Conservation (phyloP, 163 green algal genomes). For the Chlamydomonas reinhardtii region DNA sequence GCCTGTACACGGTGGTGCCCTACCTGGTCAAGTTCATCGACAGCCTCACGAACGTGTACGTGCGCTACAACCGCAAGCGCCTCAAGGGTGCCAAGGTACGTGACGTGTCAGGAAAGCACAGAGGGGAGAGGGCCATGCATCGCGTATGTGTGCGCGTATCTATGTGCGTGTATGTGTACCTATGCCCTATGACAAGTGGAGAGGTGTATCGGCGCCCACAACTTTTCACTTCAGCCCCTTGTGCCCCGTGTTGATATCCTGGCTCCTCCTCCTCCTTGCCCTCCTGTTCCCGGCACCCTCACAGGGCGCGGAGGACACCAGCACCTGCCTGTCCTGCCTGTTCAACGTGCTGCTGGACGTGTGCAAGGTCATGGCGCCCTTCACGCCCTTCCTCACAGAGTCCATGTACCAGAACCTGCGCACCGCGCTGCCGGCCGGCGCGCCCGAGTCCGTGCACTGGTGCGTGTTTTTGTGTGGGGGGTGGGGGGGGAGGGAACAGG, state of each 20-base stretch:
- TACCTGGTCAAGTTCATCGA: constrained; percentile 97
- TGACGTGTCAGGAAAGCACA: no score
- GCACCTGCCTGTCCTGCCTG: constrained; percentile 83
- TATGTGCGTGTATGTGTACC: no score
- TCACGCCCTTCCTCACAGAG: constrained; percentile 99
- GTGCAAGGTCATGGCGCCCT: constrained; percentile 96
- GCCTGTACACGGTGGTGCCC: constrained; percentile 98
- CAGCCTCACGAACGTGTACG: constrained; percentile 98
- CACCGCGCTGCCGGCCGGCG: constrained; percentile 62
- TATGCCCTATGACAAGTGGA: no score
- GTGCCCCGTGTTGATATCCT: no score
- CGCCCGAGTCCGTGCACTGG: constrained; percentile 92
- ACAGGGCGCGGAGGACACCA: constrained; percentile 69
- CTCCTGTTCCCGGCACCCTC: no score
- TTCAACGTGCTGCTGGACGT: constrained; percentile 90
- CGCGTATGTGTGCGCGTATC: no score
- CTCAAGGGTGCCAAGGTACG: constrained; percentile 84
- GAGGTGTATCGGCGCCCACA: no score
- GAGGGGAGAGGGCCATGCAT: no score
- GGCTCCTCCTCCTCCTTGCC: no score
- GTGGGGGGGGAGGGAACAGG: no score
- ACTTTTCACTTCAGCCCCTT: no score
- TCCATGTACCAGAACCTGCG: constrained; percentile 98
- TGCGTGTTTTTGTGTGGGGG: constrained; percentile 40
- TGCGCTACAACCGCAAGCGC: constrained; percentile 96